Evolutionary conservation across 495 filamentous ascomycete genomes (phyloP).

Genomic region (Neurospora sp.): DNA sequence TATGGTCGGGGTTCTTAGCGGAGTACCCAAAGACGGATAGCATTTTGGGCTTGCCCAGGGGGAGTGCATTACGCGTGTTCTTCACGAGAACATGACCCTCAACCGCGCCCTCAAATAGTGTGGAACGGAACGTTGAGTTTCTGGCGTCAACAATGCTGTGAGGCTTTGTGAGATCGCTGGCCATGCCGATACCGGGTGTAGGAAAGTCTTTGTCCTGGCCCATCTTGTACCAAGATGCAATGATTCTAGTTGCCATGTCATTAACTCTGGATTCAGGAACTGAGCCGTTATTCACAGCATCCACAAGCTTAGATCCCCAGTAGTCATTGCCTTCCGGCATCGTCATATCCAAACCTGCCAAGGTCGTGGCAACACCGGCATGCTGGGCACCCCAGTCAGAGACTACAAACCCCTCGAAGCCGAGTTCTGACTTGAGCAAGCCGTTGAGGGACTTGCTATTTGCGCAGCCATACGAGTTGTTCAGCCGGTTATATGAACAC

Average conservation of each 20-base stretch:
- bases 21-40: constrained; percentile 44
- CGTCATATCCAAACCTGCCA: constrained; percentile 51
- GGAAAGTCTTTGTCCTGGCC: constrained; percentile 45
- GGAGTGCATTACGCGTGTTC: constrained; percentile 45
- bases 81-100: constrained; percentile 55
- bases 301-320: constrained; percentile 30
- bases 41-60: constrained; percentile 38
- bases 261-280: constrained; percentile 39
- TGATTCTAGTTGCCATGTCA: constrained; percentile 47
- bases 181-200: constrained; percentile 32
- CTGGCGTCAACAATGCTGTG: constrained; percentile 41
- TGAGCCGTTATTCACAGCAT: constrained; percentile 38
- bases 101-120: constrained; percentile 34
- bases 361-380: constrained; percentile 40
- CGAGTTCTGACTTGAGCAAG: constrained; percentile 54
- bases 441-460: constrained; percentile 53
- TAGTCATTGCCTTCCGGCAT: constrained; percentile 42
- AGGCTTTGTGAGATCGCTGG: constrained; percentile 40
- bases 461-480: constrained; percentile 54
- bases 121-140: constrained; percentile 28
- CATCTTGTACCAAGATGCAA: constrained; percentile 47
- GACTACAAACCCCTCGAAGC: constrained; percentile 51
- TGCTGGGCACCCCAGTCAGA: constrained; percentile 56
- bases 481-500: constrained; percentile 61
- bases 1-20: constrained; percentile 32